phyloP scores from a whole-genome alignment of 139 green algal species.

The Haematococcus lacustris region DNA sequence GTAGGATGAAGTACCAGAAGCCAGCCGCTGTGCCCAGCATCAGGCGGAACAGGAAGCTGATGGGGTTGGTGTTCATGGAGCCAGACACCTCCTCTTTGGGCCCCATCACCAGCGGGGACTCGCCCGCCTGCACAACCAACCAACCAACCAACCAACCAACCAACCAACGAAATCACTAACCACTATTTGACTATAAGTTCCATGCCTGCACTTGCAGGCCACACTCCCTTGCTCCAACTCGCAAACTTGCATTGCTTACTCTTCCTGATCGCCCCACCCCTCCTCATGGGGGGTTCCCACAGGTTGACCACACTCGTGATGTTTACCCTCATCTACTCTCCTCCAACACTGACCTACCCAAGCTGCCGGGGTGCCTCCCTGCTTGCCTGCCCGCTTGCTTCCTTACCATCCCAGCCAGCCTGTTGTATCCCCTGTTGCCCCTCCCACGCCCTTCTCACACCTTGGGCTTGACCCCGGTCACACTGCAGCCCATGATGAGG shows the following conservation, averaged over 20 bases:
- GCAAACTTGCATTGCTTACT: not conserved
- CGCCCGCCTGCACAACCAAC: slow-evolving; percentile 51
- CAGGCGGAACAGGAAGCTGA: slow-evolving; percentile 60
- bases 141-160: too few relatives aligned
- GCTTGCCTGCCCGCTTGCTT: too few relatives aligned
- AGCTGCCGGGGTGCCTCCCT: too few relatives aligned
- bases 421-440: not conserved
- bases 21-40: slow-evolving; percentile 46
- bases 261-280: not conserved
- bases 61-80: slow-evolving; percentile 49
- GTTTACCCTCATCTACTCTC: too few relatives aligned
- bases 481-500: slow-evolving; percentile 96
- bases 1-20: slow-evolving; percentile 86
- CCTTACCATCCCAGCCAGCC: too few relatives aligned
- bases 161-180: too few relatives aligned
- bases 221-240: not conserved
- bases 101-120: slow-evolving; percentile 66
- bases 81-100: slow-evolving; percentile 59
- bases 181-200: too few relatives aligned
- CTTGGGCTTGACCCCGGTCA: slow-evolving; percentile 80
- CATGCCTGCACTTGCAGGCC: not conserved
- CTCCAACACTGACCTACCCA: too few relatives aligned
- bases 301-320: too few relatives aligned
- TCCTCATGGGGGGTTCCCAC: too few relatives aligned
- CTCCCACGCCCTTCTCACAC: slow-evolving; percentile 9